Base-by-base conservation (phyloP, 345 rosid species). In the Raphanus raphanistrum region DNA sequence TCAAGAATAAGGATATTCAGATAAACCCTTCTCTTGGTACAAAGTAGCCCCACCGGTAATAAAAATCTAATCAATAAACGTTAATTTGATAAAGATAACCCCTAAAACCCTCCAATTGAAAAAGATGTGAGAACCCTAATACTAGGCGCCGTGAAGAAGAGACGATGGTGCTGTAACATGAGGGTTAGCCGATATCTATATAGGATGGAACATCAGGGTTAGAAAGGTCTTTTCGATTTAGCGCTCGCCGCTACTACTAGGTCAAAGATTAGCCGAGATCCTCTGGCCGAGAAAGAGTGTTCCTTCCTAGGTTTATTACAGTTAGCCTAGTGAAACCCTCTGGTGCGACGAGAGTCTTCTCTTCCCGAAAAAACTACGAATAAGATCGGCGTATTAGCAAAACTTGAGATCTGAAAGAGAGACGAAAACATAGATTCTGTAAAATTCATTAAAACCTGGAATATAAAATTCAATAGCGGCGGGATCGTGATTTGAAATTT, bases 11-110 rank as follows among this genome's bases (percentile, higher is more conserved):
- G 84, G 85, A 83, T 38, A 76, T 80, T 3, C 21, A 21, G 21
- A 0, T 4, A 50, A 50, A 8, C 84, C 88, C 90, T 84, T 63
- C 73, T 68, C 92, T 90, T 72, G 89, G 94, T 88, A 89, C 97
- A 88, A 78, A 83, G 79, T 81, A 91, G 92, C 94, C 59, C 16
- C 50, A 1, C 16, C 50, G 1, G 1, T 6, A 1, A 2, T 0
- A 61, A 1, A 0, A 36, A 13, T 13, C 27, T 41, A 28, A 68
- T 2, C 4, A 9, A 11, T 7, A 5, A 15, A 62, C 25, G 11
- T 8, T 63, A 4, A 16, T 0, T 12, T 16, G 8, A 55, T 10
- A n/a, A 10, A 62, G 8, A 29, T 11, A 4, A 41, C 4, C 8
- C 0, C 27, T 10, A 13, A 38, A 58, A 27, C 54, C 21, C 21